These are phyloP conservation scores for Poa pratensis DNA, from an alignment of 176 grass and related monocot species.

Conservation along the genomic window DNA sequence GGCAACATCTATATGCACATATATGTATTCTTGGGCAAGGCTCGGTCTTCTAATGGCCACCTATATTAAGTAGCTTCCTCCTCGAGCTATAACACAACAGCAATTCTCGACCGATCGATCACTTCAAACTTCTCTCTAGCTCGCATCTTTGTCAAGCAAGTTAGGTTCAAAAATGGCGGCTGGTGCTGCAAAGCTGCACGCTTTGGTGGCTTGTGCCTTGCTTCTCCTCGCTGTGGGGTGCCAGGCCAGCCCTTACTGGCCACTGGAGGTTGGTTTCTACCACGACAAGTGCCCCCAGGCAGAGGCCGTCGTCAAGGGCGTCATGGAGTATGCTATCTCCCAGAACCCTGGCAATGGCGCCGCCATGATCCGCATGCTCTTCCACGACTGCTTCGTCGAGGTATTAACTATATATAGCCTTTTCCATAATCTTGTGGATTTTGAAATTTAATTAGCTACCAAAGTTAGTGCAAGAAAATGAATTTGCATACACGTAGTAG, in stretches of 20 bases:
- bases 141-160: not conserved
- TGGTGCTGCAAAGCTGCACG: not conserved
- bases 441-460: no score
- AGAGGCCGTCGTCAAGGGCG: not conserved
- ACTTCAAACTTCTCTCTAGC: not conserved
- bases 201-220: constrained; percentile 5
- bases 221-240: constrained; percentile 9
- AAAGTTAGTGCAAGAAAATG: no score
- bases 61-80: no score
- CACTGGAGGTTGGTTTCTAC: constrained; percentile 10
- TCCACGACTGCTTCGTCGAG: constrained; percentile 67
- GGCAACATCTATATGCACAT: no score
- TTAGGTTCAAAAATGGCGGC: not conserved
- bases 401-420: no score
- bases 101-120: no score
- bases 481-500: no score
- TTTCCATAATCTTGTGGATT: no score
- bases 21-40: no score
- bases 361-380: constrained; percentile 60
- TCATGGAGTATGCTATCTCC: not conserved
- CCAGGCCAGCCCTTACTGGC: constrained; percentile 19
- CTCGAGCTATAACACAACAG: no score
- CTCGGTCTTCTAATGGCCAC: no score
- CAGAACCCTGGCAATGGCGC: constrained; percentile 44
- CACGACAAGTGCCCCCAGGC: constrained; percentile 2